Conservation (phyloP, 176 grass and related monocot genomes). For the Oryza brachyantha region DNA sequence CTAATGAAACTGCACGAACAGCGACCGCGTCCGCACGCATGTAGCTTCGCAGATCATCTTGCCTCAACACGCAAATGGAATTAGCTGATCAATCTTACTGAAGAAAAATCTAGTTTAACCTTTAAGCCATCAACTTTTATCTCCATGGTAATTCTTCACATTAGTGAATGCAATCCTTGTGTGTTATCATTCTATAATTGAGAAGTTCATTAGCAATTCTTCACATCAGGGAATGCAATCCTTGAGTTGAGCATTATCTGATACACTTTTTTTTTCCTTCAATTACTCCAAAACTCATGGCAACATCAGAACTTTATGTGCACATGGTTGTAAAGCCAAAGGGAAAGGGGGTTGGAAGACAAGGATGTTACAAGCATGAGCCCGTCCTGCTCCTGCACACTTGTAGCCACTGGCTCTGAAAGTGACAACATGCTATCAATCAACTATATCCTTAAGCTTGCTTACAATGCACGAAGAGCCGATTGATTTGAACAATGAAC, state of each 20-base stretch:
- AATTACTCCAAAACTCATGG: neutral
- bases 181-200: neutral
- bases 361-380: conserved; percentile 29
- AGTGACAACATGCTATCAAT: conserved; percentile 16
- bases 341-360: conserved; percentile 14
- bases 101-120: neutral
- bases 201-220: neutral
- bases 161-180: neutral
- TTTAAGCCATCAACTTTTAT: neutral
- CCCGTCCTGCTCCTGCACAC: conserved; percentile 19
- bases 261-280: neutral
- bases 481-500: conserved; percentile 23
- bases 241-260: neutral
- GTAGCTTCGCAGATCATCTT: neutral
- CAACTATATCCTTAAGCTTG: conserved; percentile 1
- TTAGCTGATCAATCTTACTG: neutral
- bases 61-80: neutral
- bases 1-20: neutral
- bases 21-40: neutral
- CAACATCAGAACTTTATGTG: conserved; percentile 16
- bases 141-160: neutral
- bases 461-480: conserved; percentile 18
- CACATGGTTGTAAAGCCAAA: conserved; percentile 27
- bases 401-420: conserved; percentile 4
- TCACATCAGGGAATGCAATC: no score